Evolutionary conservation across 1,284 basidiomycete genomes (phyloP), one percentile per base, ranked within the genome.

Genomic region (Sutorius eximius): DNA sequence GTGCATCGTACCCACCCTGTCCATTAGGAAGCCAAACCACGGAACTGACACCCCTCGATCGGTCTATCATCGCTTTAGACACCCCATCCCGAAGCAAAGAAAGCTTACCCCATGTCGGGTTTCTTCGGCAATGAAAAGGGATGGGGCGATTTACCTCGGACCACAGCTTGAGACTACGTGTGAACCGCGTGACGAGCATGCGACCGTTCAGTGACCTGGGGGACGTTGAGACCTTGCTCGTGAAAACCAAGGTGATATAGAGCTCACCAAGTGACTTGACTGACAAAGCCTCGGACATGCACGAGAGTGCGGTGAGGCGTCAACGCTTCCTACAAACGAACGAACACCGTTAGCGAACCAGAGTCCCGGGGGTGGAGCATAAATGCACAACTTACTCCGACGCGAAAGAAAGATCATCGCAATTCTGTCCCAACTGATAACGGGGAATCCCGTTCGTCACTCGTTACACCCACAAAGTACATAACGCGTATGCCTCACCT

Each of bases 141-240:
- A 10, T 16, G 36, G 0, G 65, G 75, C 45, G 10, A 55, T n/a
- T 45, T 59, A 87, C 86, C 74, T 84, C 81, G 15, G 82, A 83
- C 89, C 89, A 91, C 24, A 91, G 70, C 67, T 90, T 91, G 58
- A 91, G 77, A 8, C 82, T 83, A 49, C 84, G 80, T 30, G 75
- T 77, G 55, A 88, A 78, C 64, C 87, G 88, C 3, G 87, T 89
- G 27, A 90, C 69, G 8, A 90, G 72, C 36, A 78, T 66, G 38
- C 77, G 77, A 12, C 89, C 86, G 24, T 76, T 80, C 0, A 86
- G 86, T 5, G 87, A 88, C 86, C 85, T 55, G 29, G 40, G 22
- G 24, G 22, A 20, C 36, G 10, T 36, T 38, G 11, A 56, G 16
- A 15, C 24, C 3, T 18, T 18, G 11, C 20, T 8, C 11, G 24